These are phyloP conservation scores for Talaromyces sp. DNA, from an alignment of 2,329 filamentous ascomycete genomes.

Conservation along the genomic window DNA sequence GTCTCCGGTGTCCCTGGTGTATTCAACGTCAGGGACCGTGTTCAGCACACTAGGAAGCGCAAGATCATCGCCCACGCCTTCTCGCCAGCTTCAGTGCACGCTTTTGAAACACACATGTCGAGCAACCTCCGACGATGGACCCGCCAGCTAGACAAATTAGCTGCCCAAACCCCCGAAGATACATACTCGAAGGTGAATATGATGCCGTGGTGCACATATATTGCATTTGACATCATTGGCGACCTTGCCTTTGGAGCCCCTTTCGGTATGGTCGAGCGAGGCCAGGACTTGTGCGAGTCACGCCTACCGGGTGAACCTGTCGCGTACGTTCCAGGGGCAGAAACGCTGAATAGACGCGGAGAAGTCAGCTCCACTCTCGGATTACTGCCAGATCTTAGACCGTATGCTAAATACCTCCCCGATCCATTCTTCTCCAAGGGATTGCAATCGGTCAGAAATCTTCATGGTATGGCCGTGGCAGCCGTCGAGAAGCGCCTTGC, in stretches of 20 bases:
- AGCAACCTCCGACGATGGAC: slow-evolving; percentile 26
- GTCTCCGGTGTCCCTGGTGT: slow-evolving; percentile 35
- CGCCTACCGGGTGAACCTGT: slow-evolving; percentile 25
- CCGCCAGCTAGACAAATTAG: slow-evolving; percentile 23
- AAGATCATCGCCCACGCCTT: slow-evolving; percentile 39
- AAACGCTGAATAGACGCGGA: slow-evolving; percentile 25
- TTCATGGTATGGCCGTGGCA: slow-evolving; percentile 28
- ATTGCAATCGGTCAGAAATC: slow-evolving; percentile 7
- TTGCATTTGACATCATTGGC: slow-evolving; percentile 21
- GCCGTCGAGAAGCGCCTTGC: slow-evolving; percentile 31
- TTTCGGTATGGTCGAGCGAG: slow-evolving; percentile 28
- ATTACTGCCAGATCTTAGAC: slow-evolving; percentile 17
- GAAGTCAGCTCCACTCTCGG: slow-evolving; percentile 27
- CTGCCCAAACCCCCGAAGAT: slow-evolving; percentile 9
- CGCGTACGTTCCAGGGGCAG: slow-evolving; percentile 23
- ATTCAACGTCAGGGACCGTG: slow-evolving; percentile 35
- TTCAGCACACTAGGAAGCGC: slow-evolving; percentile 35
- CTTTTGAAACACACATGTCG: slow-evolving; percentile 36
- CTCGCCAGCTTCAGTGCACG: slow-evolving; percentile 32
- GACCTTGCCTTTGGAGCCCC: slow-evolving; percentile 26
- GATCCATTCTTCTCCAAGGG: slow-evolving; percentile 30
- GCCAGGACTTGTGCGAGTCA: slow-evolving; percentile 24
- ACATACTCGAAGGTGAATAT: slow-evolving; percentile 16
- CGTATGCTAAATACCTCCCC: slow-evolving; percentile 25
- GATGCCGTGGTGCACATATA: slow-evolving; percentile 27